A percentile compares a stretch with the other conserved stretches of the same genome.
phyloP scores from a whole-genome alignment of 2,329 filamentous ascomycete genomes.

The Cercospora janseana region DNA sequence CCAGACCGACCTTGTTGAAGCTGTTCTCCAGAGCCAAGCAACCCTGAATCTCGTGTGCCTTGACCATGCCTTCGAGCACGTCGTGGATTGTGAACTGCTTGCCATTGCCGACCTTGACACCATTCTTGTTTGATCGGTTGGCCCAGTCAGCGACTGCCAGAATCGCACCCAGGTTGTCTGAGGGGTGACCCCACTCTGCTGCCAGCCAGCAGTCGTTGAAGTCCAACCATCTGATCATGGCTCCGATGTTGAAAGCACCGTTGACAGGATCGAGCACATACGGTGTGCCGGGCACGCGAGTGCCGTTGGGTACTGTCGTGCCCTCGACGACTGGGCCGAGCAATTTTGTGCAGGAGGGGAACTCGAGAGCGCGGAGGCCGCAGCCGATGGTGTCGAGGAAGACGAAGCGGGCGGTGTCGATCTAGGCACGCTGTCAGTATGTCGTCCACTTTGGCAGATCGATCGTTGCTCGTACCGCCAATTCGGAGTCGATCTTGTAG shows the following conservation, averaged over 20 bases:
- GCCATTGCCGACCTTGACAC: conserved; percentile 66
- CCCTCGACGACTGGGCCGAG: conserved; percentile 89
- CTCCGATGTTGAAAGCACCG: conserved; percentile 97
- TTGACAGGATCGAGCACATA: conserved; percentile 95
- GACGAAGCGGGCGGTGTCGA: conserved; percentile 93
- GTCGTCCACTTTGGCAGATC: no score
- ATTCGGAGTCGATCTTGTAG: conserved; percentile 82
- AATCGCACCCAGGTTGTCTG: conserved; percentile 96
- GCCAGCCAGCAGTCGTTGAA: conserved; percentile 99
- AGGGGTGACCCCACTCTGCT: conserved; percentile 98
- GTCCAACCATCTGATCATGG: conserved; percentile 98
- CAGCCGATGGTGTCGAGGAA: conserved; percentile 96
- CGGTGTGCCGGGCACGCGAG: conserved; percentile 84
- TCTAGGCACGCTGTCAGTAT: conserved; percentile 52
- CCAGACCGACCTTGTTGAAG: conserved; percentile 96
- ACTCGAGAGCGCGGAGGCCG: conserved; percentile 89
- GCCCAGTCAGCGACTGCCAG: conserved; percentile 97
- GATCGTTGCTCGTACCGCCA: conserved; percentile 90
- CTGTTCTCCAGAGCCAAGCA: conserved; percentile 96
- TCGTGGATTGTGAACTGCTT: conserved; percentile 87
- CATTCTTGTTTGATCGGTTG: conserved; percentile 86
- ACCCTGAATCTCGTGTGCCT: conserved; percentile 98
- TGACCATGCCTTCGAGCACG: conserved; percentile 89
- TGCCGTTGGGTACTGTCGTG: conserved; percentile 86
- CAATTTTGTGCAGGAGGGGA: conserved; percentile 93